Percentiles rank a stretch among this genome's conserved stretches.
phyloP scores from a whole-genome alignment of 192 early-diverging fungal species.

The Fimicolochytrium jonesii region DNA sequence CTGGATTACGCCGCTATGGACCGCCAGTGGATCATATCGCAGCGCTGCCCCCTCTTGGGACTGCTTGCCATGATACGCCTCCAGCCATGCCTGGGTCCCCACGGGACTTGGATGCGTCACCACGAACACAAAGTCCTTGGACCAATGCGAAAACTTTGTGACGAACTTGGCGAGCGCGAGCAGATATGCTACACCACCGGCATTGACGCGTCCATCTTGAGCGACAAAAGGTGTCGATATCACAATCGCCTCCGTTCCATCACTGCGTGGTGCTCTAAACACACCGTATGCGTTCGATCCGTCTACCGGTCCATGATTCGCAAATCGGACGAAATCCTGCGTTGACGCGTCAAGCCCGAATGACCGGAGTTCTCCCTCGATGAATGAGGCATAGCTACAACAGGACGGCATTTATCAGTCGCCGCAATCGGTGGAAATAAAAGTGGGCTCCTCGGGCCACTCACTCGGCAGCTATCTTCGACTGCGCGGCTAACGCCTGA shows the following conservation, averaged over 20 bases:
- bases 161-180: conserved; percentile 42
- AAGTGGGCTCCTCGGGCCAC: no score
- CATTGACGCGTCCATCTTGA: conserved; percentile 42
- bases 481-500: neutral
- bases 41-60: no score
- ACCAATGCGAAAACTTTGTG: conserved; percentile 69
- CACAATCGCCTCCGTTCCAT: conserved; percentile 85
- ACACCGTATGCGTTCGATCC: conserved; percentile 81
- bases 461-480: neutral
- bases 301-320: conserved; percentile 23
- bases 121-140: conserved; percentile 88
- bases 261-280: conserved; percentile 72
- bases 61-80: conserved; percentile 76
- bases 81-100: conserved; percentile 83
- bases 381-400: conserved; percentile 36
- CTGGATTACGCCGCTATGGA: conserved; percentile 69
- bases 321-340: conserved; percentile 44
- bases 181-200: conserved; percentile 35
- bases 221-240: conserved; percentile 79
- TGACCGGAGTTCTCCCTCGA: conserved; percentile 42
- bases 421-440: no score
- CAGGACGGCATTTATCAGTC: no score
- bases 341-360: conserved; percentile 49
- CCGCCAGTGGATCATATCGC: conserved; percentile 24
- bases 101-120: conserved; percentile 70